Base-by-base conservation (phyloP, 495 filamentous ascomycete genomes). In the Monascus purpureus region DNA sequence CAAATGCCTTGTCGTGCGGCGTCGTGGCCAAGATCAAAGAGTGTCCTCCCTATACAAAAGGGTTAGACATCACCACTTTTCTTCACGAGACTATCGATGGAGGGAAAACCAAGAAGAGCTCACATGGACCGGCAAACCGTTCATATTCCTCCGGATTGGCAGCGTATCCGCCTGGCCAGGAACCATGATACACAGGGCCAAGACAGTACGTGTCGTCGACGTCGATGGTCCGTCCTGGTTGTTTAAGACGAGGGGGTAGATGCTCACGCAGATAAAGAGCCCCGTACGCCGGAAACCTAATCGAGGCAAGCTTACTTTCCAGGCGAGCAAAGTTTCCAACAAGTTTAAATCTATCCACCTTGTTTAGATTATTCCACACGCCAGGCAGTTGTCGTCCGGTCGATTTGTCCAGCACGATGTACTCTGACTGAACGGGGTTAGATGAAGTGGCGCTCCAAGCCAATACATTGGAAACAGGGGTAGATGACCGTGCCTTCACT, bases 401-500 rank as follows among this genome's bases (percentile, higher is more conserved):
- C 17, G 37, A 46, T 27, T 55, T 49, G 27, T 53, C 51, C 42
- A 55, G 52, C 13, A 59, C 42, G 23, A 52, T 55, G 29, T 55
- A 59, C 28, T 55, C 52, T 2, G 41, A 35, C 7, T 49, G 36
- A n/a, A 53, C 39, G 23, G 48, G 43, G 30, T 56, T 59, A 8
- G 36, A 33, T 6, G 38, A 3, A 20, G 52, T 29, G 8, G 46
- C 40, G 31, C 32, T 45, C 52, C 50, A 59, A 9, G 47, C 43
- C 17, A 53, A 38, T 8, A 50, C 47, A 30, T 42, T 33, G 1
- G 50, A 41, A 13, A 50, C 50, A n/a, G 43, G 50, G 26, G 41
- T 43, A 23, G 31, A 29, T 16, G 47, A 40, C 8, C 37, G 25
- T 4, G 31, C 28, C 12, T 35, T 44, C 29, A 54, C 47, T 54